Evolutionary conservation across 495 filamentous ascomycete genomes (phyloP), one percentile per base, ranked within the genome.

Genomic region (Podospora anserina): DNA sequence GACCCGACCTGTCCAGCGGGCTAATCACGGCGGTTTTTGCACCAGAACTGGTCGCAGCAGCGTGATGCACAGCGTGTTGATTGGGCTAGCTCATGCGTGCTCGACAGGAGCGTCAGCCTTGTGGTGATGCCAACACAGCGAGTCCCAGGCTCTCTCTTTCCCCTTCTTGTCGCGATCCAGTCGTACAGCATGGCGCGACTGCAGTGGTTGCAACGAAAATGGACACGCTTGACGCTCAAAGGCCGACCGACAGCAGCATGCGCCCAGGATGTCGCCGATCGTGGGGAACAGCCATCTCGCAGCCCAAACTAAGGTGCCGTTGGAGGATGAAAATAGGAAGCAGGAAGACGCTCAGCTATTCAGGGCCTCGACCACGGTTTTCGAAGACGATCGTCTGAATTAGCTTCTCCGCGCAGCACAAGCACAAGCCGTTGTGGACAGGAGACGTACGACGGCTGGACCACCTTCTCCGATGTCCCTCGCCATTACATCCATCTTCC

Each of bases 351-450:
- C 34, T 39, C 39, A 61, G 32, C 32, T 30, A 23, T 55, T 62
- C 44, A 27, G 15, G 15, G n/a, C 39, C 39, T 58, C 55, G 55
- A 26, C 55, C 23, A 19, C 6, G 7, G 55, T 58, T 58, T 58
- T 26, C n/a, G 19, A 54, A 66, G 39, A 55, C 57, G 60, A 72
- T 68, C 65, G 68, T 74, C 72, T 61, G 68, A 66, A 68, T 72
- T 67, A 72, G 67, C 66, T 72, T 70, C 55, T 20, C 65, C 57
- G 27, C 56, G 72, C 68, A 72, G 61, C 72, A 74, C 72, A 74
- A 72, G 56, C 66, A 69, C 68, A 53, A 63, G 20, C 61, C 61
- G 66, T 58, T 63, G 69, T 67, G 68, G 66, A 49, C 61, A 63
- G 58, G 61, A 70, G 44, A 19, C 55, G 55, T 49, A 49, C 39